Base-by-base conservation (phyloP, 2,329 filamentous ascomycete genomes). In the Aspergillus quadricinctus region DNA sequence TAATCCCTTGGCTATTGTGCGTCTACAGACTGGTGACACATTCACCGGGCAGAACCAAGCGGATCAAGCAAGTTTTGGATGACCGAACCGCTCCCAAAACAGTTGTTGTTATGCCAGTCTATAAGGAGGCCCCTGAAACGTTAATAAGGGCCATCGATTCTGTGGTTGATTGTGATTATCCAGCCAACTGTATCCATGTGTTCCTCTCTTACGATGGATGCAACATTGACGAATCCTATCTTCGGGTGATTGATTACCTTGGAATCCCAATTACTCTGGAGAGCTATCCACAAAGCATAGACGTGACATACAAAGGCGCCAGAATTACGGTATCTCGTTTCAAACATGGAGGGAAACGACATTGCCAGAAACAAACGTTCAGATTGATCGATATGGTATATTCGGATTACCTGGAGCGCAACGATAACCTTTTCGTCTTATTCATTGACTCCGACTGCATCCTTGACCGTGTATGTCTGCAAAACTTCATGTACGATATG, bases 401-500 rank as follows among this genome's bases (percentile, higher is more conserved):
- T 72, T 83, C 87, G 52, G 84, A 92, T 55, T 97, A 97, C 63
- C 80, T 96, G 53, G 88, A 88, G 74, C 82, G 86, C 49, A 90
- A 96, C 69, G 93, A 97, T 74, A 90, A 97, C 66, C 79, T 97
- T 0, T 97, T 97, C 72, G 88, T 97, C 53, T 83, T 97, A 10
- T 97, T 97, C 76, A 97, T 97, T 70, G 93, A 97, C 76, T 97
- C 92, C 0, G 93, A 97, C 72, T 97, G 94, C 74, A 94, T 97
- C 60, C 80, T 97, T 50, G 93, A 97, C 77, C 84, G 86, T 57
- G 85, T 92, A 43, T 97, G 93, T 71, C 84, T 97, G 57, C 93
- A 97, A 71, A 97, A 97, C 73, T 97, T 97, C 75, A 90, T 97
- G 78, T 97, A 94, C 74, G 93, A 97, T 71, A 97, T 97, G 94